Base-by-base conservation (phyloP, 2,329 filamentous ascomycete genomes). In the Colletotrichum melonis region DNA sequence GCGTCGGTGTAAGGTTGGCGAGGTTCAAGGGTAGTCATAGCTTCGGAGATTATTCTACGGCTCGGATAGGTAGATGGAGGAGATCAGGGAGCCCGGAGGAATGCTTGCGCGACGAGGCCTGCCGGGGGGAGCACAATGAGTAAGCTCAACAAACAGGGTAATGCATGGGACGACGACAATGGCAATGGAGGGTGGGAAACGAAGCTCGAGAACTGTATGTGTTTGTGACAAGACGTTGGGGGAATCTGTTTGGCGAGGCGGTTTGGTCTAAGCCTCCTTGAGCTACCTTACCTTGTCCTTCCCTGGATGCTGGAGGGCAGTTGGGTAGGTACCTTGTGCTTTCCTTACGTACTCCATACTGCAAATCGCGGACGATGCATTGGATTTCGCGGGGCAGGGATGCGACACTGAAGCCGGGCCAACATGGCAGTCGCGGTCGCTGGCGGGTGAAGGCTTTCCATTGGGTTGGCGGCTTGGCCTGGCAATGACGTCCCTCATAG, bases 21-120 rank as follows among this genome's bases (percentile, higher is more conserved):
- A 62, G 94, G 94, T 57, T 88, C 84, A 57, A 97, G 88, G 54
- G 92, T 92, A 14, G 95, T 93, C 96, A 98, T 98, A 68, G 75
- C 58, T 72, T 67, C 57, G 63, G 68, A 32, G 24, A 62, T 57
- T 56, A 67, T 6, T 49, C 32, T 46, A 46, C 49, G 32, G 30
- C 30, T 56, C 58, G 63, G 49, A 38, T 56, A 26, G 49, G 30
- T 52, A 26, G 55, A 52, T 16, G 32, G 65, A n/a, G 35, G 28
- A 57, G 63, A 57, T 72, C 30, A 46, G 73, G 38, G 32, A 56
- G 32, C 14, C 46, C 8, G 58, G 57, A 67, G 72, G 72, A 74
- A 72, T 67, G 67, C 30, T 60, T 65, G 59, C 42, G 65, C 62
- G 62, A 63, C 58, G 58, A 59, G 56, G 54, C 49, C 38, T 42